Percentiles rank a stretch among this genome's conserved stretches.
Evolutionary conservation across 768 basidiomycete genomes (phyloP).

Genomic region (Mrakia frigida): DNA sequence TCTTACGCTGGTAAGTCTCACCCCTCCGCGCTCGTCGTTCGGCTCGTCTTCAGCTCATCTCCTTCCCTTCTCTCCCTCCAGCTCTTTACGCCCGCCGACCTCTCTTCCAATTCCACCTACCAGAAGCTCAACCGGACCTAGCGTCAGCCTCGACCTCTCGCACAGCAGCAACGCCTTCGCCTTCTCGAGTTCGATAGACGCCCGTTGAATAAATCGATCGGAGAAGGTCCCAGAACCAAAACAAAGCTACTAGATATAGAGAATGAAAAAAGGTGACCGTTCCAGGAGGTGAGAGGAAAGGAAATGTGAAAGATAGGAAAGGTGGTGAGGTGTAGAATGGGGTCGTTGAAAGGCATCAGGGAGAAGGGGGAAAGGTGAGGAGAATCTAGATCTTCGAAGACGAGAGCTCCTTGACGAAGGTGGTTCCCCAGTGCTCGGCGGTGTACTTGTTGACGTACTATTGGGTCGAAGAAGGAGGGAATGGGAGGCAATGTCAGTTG

Average conservation of each 20-base stretch:
- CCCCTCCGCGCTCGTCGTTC: background rate
- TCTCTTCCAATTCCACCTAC: background rate
- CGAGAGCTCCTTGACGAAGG: constrained; percentile 39
- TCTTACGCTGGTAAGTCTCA: background rate
- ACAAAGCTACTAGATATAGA: too few relatives aligned
- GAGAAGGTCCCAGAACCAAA: too few relatives aligned
- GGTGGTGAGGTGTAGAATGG: background rate
- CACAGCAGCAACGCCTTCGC: too few relatives aligned
- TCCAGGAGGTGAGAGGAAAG: too few relatives aligned
- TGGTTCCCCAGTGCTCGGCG: constrained; percentile 85
- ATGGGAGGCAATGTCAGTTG: background rate
- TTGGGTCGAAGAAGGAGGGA: background rate
- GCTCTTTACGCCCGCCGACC: background rate
- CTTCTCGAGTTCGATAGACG: too few relatives aligned
- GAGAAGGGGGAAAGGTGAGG: background rate
- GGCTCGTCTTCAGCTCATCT: background rate
- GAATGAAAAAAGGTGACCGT: too few relatives aligned
- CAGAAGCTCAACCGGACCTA: too few relatives aligned
- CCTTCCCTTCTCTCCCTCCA: background rate
- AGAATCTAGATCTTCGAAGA: background rate
- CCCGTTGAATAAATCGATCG: too few relatives aligned
- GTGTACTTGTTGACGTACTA: constrained; percentile 89
- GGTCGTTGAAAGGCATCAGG: constrained; percentile 3
- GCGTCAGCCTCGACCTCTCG: too few relatives aligned
- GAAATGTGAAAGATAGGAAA: too few relatives aligned